Evolutionary conservation across 257 asterid genomes (phyloP).

Genomic region (Salvia rosmarinus): DNA sequence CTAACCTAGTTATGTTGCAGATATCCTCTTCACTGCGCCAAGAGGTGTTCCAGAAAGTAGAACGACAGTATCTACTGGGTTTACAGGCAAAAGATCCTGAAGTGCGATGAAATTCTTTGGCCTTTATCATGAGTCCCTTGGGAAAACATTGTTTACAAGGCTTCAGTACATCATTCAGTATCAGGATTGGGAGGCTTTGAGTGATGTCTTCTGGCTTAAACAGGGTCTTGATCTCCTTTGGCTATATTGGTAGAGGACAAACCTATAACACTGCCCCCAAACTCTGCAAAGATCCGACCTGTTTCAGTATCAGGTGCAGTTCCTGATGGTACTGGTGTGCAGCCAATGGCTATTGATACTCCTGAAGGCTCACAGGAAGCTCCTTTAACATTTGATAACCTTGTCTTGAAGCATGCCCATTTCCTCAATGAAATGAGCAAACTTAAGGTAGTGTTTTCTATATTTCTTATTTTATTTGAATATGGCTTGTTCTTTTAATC

Average conservation of each 20-base stretch:
- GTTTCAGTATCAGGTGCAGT: conserved; percentile 55
- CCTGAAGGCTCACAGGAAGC: conserved; percentile 79
- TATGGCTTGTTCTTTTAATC: conserved; percentile 4
- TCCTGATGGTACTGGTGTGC: conserved; percentile 64
- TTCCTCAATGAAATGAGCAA: conserved; percentile 87
- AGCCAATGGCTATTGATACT: conserved; percentile 77
- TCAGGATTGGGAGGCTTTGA: conserved; percentile 99
- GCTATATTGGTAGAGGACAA: conserved; percentile 93
- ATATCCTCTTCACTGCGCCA: conserved; percentile 74
- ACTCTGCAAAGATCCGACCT: conserved; percentile 92
- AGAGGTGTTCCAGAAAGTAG: conserved; percentile 96
- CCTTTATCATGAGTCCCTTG: conserved; percentile 88
- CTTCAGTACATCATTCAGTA: conserved; percentile 89
- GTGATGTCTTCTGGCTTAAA: conserved; percentile 98
- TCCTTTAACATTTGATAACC: conserved; percentile 78
- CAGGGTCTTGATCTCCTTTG: conserved; percentile 99
- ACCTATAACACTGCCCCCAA: conserved; percentile 93
- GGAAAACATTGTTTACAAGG: conserved; percentile 83
- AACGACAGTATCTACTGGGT: conserved; percentile 92
- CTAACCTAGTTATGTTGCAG: conserved; percentile 57
- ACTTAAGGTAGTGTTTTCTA: conserved; percentile 66
- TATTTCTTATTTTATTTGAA: conserved; percentile 23
- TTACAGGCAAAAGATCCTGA: conserved; percentile 92
- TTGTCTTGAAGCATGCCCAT: conserved; percentile 79
- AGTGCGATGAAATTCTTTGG: conserved; percentile 78